A percentile compares a stretch with the other conserved stretches of the same genome.
phyloP scores from a whole-genome alignment of 371 early-diverging fungal genomes.

The Zopfochytrium polystomum region DNA sequence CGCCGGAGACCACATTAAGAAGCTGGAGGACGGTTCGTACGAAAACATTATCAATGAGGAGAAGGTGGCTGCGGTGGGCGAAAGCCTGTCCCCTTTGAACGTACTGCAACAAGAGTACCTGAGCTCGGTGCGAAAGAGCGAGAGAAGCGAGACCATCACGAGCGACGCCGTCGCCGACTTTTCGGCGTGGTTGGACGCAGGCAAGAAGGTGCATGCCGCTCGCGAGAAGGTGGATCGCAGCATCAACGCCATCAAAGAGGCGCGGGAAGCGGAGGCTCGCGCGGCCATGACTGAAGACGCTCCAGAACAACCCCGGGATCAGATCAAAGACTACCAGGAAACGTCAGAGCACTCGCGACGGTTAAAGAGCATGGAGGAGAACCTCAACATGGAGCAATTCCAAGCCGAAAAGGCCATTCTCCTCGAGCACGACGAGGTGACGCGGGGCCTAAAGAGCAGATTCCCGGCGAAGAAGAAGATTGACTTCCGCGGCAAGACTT shows the following conservation, averaged over 20 bases:
- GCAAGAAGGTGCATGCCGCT: neutral
- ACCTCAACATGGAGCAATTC: neutral
- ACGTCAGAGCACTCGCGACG: neutral
- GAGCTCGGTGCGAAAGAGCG: neutral
- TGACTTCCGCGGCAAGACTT: constrained; percentile 84
- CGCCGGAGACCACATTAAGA: constrained; percentile 64
- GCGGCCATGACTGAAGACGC: constrained; percentile 13
- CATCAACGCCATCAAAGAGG: neutral
- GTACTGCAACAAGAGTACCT: neutral
- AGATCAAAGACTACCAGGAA: neutral
- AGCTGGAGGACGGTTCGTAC: constrained; percentile 29
- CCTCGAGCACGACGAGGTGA: constrained; percentile 25
- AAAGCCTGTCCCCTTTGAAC: neutral
- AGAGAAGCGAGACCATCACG: neutral
- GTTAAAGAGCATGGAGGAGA: neutral
- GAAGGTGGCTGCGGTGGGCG: constrained; percentile 5
- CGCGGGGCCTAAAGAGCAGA: constrained; percentile 11
- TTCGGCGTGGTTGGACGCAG: neutral
- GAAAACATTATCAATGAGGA: constrained; percentile 18
- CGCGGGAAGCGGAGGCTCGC: constrained; percentile 4
- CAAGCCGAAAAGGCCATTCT: neutral
- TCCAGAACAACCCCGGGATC: neutral
- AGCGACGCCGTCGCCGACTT: constrained; percentile 1
- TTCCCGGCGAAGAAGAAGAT: constrained; percentile 39
- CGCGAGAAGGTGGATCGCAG: neutral